These are phyloP conservation scores for Aspergillus cejpii DNA, from an alignment of 2,329 filamentous ascomycete genomes.

Conservation along the genomic window DNA sequence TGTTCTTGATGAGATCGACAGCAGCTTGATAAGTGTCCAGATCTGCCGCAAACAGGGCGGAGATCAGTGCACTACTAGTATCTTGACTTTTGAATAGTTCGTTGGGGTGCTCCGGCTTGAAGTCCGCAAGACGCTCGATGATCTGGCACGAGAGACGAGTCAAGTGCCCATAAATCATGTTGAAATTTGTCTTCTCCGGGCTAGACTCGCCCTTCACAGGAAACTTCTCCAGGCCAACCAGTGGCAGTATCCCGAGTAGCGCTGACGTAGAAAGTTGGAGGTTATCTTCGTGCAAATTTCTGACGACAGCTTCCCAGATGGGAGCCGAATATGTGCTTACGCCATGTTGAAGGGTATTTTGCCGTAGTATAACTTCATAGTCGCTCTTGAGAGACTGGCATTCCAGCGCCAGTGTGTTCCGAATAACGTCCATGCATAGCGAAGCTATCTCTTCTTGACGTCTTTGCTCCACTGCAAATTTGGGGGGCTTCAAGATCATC, in stretches of 20 bases:
- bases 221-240: slow-evolving; percentile 72
- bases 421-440: slow-evolving; percentile 58
- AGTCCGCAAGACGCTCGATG: slow-evolving; percentile 71
- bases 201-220: slow-evolving; percentile 43
- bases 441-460: slow-evolving; percentile 49
- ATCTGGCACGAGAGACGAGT: slow-evolving; percentile 62
- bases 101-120: slow-evolving; percentile 62
- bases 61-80: slow-evolving; percentile 67
- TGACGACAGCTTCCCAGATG: slow-evolving; percentile 71
- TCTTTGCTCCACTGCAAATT: slow-evolving; percentile 43
- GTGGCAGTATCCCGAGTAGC: slow-evolving; percentile 60
- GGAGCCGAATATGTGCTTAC: slow-evolving; percentile 63
- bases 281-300: slow-evolving; percentile 59
- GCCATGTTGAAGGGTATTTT: slow-evolving; percentile 58
- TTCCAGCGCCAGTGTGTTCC: slow-evolving; percentile 62
- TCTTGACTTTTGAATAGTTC: slow-evolving; percentile 61
- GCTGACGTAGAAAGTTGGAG: slow-evolving; percentile 68
- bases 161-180: slow-evolving; percentile 59
- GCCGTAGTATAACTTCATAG: slow-evolving; percentile 57
- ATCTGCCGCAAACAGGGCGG: slow-evolving; percentile 74
- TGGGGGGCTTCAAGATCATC: slow-evolving; percentile 53
- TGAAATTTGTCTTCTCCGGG: slow-evolving; percentile 64
- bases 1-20: slow-evolving; percentile 72
- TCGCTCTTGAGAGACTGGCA: slow-evolving; percentile 64
- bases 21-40: slow-evolving; percentile 71